Base-by-base conservation (phyloP, 2,329 filamentous ascomycete species). In the Monosporascus sp. region DNA sequence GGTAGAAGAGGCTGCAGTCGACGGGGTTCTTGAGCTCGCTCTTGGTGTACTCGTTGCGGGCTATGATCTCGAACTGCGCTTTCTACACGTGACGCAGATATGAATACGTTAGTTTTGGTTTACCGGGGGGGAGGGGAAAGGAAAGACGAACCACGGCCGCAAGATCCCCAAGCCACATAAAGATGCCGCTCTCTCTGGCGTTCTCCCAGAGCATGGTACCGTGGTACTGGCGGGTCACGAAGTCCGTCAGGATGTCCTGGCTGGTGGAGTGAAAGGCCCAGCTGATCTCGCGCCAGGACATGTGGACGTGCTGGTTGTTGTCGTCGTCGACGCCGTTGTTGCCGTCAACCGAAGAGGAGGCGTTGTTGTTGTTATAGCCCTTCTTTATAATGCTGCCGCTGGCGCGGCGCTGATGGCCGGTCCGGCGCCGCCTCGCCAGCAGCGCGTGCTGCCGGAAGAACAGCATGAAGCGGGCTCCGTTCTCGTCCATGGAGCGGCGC, bases 31-130 rank as follows among this genome's bases (percentile, higher is more conserved):
- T 94, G 53, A 88, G 81, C 34, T 96, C 90, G 22, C 84, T 85
- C 60, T 89, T 90, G 17, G 90, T 91, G 69, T 97, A 99, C 65
- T 97, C 91, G 58, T 94, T 96, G 44, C 92, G 85, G 31, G 92
- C 95, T 45, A 99, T 82, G n/a, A 84, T 73, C 67, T 99, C 94
- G 57, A 99, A 92, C 65, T 97, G 90, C 0, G 81, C 71, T 68
- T 79, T 84, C 86, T 89, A 60, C 53, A 48, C 39, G 37, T 39
- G 24, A 15, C 24, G 58, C 54, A 60, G 57, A 57, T 31, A 38
- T 24, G 5, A n/a, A 1, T 27, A 18, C 14, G 34, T 7, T 24
- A 27, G 18, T 38, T 20, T 47, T n/a, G 15, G 4, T n/a, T 58
- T 34, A 64, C 56, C 45, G 8, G 22, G 25, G n/a, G 17, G 2